These are phyloP conservation scores for Russula earlei DNA, from an alignment of 768 basidiomycete species.

Conservation along the genomic window DNA sequence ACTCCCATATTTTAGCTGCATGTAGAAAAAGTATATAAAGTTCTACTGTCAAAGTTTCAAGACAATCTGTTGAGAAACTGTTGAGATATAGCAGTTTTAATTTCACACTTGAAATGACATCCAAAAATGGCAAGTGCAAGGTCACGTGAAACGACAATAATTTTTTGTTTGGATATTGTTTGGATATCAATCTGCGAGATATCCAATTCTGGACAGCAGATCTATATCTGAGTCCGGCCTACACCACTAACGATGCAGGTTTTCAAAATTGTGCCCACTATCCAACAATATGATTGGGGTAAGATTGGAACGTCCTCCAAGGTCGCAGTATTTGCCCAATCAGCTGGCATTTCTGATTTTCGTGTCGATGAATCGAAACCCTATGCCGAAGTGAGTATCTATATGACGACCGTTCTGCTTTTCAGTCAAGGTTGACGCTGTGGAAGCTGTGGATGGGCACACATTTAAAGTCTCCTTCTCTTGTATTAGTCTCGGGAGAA, in stretches of 20 bases:
- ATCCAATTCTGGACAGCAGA: too few species aligned
- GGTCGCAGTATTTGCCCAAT: conserved; percentile 76
- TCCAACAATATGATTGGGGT: conserved; percentile 94
- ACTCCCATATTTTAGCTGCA: too few species aligned
- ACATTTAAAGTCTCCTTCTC: conserved; percentile 67
- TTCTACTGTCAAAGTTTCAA: too few species aligned
- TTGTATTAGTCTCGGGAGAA: conserved; percentile 33
- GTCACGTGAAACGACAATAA: too few species aligned
- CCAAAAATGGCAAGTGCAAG: too few species aligned
- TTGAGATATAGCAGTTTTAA: too few species aligned
- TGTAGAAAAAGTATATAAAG: too few species aligned
- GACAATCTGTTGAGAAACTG: too few species aligned
- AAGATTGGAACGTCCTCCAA: conserved; percentile 71
- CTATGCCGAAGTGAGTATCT: conserved; percentile 78
- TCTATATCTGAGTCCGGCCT: too few species aligned
- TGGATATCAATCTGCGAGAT: too few species aligned
- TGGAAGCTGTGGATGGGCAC: conserved; percentile 98
- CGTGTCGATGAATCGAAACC: conserved; percentile 58
- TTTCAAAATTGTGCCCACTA: conserved; percentile 76
- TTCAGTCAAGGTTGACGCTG: neutral
- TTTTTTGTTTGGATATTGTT: too few species aligned
- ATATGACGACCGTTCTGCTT: neutral
- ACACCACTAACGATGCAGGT: conserved; percentile 29
- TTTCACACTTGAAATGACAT: too few species aligned
- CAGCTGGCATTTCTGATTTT: conserved; percentile 55